Conservation (phyloP, 31 red algal species). For the Asparagopsis taxiformis region DNA sequence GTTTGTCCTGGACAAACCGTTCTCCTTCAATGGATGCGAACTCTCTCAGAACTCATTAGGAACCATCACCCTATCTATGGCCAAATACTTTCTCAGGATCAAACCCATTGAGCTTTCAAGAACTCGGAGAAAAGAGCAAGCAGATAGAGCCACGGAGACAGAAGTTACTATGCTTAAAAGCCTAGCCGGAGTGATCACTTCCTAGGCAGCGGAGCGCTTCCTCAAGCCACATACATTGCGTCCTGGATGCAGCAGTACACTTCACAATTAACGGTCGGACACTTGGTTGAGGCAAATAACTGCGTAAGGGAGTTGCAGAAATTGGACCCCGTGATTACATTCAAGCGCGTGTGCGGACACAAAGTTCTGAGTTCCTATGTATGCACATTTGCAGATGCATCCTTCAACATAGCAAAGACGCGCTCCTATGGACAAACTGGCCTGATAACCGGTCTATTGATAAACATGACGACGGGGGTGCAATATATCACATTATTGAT, state of each 20-base stretch:
- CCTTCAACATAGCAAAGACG: not conserved
- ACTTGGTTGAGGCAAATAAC: not conserved
- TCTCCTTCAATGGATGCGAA: conserved; percentile 13
- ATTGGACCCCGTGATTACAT: not conserved
- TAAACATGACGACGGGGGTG: not conserved
- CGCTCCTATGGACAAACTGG: conserved; percentile 2
- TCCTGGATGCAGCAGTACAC: not conserved
- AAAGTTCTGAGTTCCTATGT: not conserved
- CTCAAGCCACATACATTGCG: not conserved
- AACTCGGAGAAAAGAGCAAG: not conserved
- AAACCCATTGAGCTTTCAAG: conserved; percentile 7
- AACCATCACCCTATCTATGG: conserved; percentile 11
- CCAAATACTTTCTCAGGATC: conserved; percentile 2
- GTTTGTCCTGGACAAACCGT: not conserved
- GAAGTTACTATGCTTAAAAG: not conserved
- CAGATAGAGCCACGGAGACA: not conserved
- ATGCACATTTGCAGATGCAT: conserved; percentile 8
- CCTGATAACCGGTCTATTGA: conserved; percentile 4
- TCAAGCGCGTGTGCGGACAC: not conserved
- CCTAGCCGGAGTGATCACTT: not conserved
- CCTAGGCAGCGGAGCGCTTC: not conserved
- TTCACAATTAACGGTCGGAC: not conserved
- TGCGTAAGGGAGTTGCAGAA: not conserved
- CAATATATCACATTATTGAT: conserved; percentile 10
- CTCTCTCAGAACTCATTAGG: not conserved